Evolutionary conservation across 306 rosid species (phyloP).

Genomic region (Sicyos baderoa): DNA sequence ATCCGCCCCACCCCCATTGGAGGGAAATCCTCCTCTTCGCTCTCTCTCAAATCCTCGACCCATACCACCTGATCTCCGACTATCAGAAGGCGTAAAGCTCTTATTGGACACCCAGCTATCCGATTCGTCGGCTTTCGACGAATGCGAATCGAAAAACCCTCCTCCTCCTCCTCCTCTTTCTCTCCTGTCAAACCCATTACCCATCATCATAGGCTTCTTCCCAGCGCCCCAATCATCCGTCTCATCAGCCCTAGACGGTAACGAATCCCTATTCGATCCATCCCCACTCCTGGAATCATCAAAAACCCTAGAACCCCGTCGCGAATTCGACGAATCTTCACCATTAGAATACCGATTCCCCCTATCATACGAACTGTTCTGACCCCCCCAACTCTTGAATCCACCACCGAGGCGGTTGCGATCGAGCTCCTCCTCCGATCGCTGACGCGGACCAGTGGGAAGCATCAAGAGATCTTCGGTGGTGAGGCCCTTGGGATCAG

Average conservation of each 20-base stretch:
- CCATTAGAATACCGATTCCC: conserved; percentile 26
- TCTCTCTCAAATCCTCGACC: conserved; percentile 59
- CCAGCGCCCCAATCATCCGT: conserved; percentile 71
- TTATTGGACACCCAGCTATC: conserved; percentile 75
- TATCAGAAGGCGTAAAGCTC: conserved; percentile 52
- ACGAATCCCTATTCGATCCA: conserved; percentile 33
- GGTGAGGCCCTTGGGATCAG: conserved; percentile 23
- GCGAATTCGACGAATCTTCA: conserved; percentile 51
- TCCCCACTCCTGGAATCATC: conserved; percentile 34
- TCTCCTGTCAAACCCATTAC: conserved; percentile 46
- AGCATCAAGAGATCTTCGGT: conserved; percentile 45
- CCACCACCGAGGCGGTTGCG: conserved; percentile 56
- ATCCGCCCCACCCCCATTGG: conserved; percentile 36
- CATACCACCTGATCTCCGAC: conserved; percentile 37
- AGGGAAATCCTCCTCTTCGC: conserved; percentile 27
- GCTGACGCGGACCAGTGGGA: conserved; percentile 81
- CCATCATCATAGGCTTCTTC: conserved; percentile 42
- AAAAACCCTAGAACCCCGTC: conserved; percentile 73
- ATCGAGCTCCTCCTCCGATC: conserved; percentile 77
- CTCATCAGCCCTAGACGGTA: conserved; percentile 80
- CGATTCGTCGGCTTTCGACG: conserved; percentile 72
- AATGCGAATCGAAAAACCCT: conserved; percentile 62
- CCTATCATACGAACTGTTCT: conserved; percentile 30
- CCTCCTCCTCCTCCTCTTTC: conserved; percentile 36
- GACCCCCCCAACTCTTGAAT: conserved; percentile 36